Percentiles rank a stretch among this genome's conserved stretches.
Evolutionary conservation across 306 rosid species (phyloP).

Genomic region (Dryas alaskensis): DNA sequence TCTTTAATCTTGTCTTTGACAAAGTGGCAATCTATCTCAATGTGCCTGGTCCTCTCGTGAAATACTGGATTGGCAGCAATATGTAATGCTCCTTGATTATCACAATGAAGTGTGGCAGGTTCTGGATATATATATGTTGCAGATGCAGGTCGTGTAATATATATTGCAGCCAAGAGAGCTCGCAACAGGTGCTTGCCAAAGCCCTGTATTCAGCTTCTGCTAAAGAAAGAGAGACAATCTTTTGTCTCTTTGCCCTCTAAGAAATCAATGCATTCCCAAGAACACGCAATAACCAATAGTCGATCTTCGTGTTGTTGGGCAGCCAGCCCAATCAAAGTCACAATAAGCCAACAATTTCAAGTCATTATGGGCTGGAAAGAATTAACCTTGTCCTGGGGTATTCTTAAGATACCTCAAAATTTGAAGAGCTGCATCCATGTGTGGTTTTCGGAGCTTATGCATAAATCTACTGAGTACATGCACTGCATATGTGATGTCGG

Average conservation of each 20-base stretch:
- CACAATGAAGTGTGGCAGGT: not conserved
- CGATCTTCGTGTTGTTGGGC: no score
- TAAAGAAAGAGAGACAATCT: not conserved
- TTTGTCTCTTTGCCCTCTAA: not conserved
- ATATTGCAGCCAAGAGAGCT: not conserved
- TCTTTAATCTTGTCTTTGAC: not conserved
- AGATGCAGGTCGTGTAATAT: not conserved
- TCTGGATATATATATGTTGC: no score
- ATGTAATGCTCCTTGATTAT: not conserved
- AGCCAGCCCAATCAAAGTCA: no score
- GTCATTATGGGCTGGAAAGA: no score
- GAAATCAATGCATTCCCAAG: not conserved
- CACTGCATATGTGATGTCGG: no score
- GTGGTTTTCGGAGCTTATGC: not conserved
- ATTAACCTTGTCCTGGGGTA: not conserved
- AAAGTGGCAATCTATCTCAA: not conserved
- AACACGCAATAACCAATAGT: no score
- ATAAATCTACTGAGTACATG: not conserved
- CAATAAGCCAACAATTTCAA: no score
- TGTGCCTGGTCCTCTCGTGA: constrained; percentile 4
- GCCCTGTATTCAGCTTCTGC: not conserved
- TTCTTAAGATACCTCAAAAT: not conserved
- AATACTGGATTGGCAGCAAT: not conserved
- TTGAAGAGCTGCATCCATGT: not conserved
- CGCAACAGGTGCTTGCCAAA: not conserved